Conservation (phyloP, 371 early-diverging fungal genomes). For the Rhizomucor miehei region DNA sequence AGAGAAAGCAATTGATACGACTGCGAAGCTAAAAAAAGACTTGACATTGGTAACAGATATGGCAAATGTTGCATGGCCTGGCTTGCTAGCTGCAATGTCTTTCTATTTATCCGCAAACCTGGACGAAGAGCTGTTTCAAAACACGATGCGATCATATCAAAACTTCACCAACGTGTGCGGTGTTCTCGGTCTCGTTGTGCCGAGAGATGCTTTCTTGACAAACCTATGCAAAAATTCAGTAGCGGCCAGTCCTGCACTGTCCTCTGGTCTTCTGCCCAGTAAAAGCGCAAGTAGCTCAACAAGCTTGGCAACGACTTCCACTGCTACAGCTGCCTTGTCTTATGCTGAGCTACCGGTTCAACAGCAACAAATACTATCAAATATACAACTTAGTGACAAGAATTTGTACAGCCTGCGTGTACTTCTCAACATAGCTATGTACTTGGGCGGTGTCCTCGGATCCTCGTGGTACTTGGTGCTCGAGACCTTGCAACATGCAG, state of each 20-base stretch:
- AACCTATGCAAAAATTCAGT: slow-evolving; percentile 79
- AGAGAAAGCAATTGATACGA: not conserved
- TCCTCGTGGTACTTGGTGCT: slow-evolving; percentile 86
- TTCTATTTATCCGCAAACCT: slow-evolving; percentile 74
- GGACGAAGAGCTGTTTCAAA: slow-evolving; percentile 84
- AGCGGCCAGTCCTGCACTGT: slow-evolving; percentile 55
- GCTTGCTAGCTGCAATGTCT: slow-evolving; percentile 77
- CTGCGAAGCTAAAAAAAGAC: slow-evolving; percentile 44
- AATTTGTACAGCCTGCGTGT: slow-evolving; percentile 79
- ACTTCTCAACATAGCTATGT: slow-evolving; percentile 71
- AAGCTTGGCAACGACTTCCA: slow-evolving; percentile 15
- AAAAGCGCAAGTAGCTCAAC: slow-evolving; percentile 27
- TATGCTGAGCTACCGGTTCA: slow-evolving; percentile 38
- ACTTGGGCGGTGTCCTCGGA: slow-evolving; percentile 72
- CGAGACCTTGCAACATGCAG: slow-evolving; percentile 87
- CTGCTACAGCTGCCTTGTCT: slow-evolving; percentile 15
- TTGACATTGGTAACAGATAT: slow-evolving; percentile 72
- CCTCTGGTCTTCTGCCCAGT: slow-evolving; percentile 27
- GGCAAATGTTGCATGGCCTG: slow-evolving; percentile 81
- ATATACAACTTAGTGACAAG: slow-evolving; percentile 65
- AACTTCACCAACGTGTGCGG: slow-evolving; percentile 83
- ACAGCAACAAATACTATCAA: slow-evolving; percentile 39
- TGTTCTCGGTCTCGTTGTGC: slow-evolving; percentile 72
- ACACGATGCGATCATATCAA: slow-evolving; percentile 68
- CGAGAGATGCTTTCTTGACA: slow-evolving; percentile 85